Percentiles rank a stretch among this genome's conserved stretches.
Evolutionary conservation across 2,329 filamentous ascomycete genomes (phyloP).

Genomic region (Didymella segeticola): DNA sequence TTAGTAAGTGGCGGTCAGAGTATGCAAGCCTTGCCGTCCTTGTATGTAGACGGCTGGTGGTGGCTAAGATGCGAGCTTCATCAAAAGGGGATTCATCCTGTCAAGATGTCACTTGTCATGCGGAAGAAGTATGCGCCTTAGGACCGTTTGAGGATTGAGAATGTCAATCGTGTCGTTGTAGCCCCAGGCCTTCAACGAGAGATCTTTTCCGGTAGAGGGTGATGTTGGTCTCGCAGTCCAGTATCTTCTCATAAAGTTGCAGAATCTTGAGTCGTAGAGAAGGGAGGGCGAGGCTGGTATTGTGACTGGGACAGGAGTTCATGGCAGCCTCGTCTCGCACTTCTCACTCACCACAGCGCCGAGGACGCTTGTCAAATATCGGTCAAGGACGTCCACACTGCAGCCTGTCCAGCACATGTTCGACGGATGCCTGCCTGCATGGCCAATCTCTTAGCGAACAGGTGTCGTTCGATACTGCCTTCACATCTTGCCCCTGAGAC

Average conservation of each 20-base stretch:
- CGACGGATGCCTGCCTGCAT: conserved; percentile 1
- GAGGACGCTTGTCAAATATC: neutral
- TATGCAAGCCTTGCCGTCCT: conserved; percentile 7
- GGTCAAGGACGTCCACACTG: neutral
- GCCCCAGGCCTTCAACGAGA: neutral
- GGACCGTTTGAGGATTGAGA: conserved; percentile 7
- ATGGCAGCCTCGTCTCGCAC: neutral
- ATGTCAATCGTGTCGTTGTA: neutral
- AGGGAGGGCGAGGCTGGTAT: neutral
- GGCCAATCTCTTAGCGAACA: neutral
- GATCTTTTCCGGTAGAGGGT: neutral
- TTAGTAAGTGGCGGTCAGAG: conserved; percentile 26
- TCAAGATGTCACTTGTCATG: conserved; percentile 25
- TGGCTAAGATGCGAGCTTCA: conserved; percentile 14
- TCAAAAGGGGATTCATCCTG: conserved; percentile 8
- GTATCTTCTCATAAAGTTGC: neutral
- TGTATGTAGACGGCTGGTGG: neutral
- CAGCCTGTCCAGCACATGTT: neutral
- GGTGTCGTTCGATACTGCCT: neutral
- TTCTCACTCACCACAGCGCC: neutral
- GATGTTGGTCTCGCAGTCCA: neutral
- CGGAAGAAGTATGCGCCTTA: conserved; percentile 5
- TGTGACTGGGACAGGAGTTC: neutral
- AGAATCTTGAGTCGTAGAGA: neutral
- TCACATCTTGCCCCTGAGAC: no score